These are phyloP conservation scores for Mycena indigotica DNA, from an alignment of 768 basidiomycete genomes.

Conservation along the genomic window DNA sequence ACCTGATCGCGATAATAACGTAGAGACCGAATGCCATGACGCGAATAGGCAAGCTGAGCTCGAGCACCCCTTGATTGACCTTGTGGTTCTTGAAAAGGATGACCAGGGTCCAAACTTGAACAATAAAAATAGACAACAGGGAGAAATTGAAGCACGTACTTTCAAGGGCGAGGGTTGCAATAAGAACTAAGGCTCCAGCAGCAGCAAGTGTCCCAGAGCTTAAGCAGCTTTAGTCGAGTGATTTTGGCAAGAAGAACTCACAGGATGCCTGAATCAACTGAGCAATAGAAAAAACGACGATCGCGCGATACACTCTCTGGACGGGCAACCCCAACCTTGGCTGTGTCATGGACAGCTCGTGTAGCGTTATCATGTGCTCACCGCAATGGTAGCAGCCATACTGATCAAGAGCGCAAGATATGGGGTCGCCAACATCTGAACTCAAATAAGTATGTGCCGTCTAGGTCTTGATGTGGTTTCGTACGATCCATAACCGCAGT, in stretches of 20 bases:
- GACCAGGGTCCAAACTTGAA: conserved; percentile 42
- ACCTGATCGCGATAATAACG: conserved; percentile 46
- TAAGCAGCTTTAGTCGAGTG: not conserved
- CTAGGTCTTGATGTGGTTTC: conserved; percentile 9
- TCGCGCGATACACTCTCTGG: conserved; percentile 43
- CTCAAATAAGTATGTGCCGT: not conserved
- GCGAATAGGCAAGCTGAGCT: conserved; percentile 49
- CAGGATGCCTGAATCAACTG: conserved; percentile 40
- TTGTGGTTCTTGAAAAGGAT: conserved; percentile 41
- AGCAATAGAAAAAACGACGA: conserved; percentile 56
- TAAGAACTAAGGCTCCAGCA: conserved; percentile 41
- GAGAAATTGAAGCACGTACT: conserved; percentile 27
- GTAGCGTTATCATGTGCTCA: conserved; percentile 22
- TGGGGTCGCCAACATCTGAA: conserved; percentile 44
- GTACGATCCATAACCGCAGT: conserved; percentile 40
- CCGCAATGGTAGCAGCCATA: conserved; percentile 44
- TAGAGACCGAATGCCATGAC: conserved; percentile 48
- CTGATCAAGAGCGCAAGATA: conserved; percentile 42
- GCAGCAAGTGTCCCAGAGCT: conserved; percentile 46
- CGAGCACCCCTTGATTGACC: conserved; percentile 28
- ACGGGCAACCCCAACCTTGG: conserved; percentile 41
- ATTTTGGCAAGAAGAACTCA: conserved; percentile 26
- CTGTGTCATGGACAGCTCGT: not conserved
- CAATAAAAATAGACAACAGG: not conserved
- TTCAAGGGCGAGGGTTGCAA: conserved; percentile 42